Percentiles rank a stretch among this genome's conserved stretches.
Conservation (phyloP, 164 flowering plant species). For the Santalum album region DNA sequence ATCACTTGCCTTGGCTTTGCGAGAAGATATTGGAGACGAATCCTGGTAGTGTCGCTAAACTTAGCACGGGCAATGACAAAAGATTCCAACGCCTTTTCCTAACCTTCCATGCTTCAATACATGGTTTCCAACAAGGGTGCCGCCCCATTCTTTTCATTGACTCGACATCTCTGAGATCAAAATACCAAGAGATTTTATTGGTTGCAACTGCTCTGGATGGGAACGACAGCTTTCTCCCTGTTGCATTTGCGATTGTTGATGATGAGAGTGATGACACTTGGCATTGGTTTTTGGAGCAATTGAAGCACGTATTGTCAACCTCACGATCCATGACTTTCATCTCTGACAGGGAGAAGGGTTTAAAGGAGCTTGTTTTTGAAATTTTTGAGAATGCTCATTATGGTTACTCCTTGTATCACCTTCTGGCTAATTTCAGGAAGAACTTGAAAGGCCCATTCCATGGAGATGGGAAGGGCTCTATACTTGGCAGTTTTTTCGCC, state of each 20-base stretch:
- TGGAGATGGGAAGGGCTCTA: slow-evolving; percentile 36
- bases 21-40: slow-evolving; percentile 29
- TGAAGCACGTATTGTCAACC: slow-evolving; percentile 30
- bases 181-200: slow-evolving; percentile 49
- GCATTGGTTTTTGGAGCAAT: slow-evolving; percentile 55
- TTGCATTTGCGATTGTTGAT: slow-evolving; percentile 59
- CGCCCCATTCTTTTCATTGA: slow-evolving; percentile 42
- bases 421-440: slow-evolving; percentile 36
- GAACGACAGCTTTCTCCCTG: slow-evolving; percentile 47
- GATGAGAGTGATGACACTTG: slow-evolving; percentile 45
- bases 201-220: slow-evolving; percentile 60
- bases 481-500: slow-evolving; percentile 23
- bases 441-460: slow-evolving; percentile 35
- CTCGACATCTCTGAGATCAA: slow-evolving; percentile 39
- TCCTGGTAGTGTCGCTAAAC: slow-evolving; percentile 30
- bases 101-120: slow-evolving; percentile 27
- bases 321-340: slow-evolving; percentile 45
- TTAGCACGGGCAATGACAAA: slow-evolving; percentile 19
- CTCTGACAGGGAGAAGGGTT: slow-evolving; percentile 43
- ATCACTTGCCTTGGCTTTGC: slow-evolving; percentile 29
- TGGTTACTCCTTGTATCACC: slow-evolving; percentile 43
- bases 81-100: slow-evolving; percentile 34
- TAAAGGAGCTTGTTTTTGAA: slow-evolving; percentile 30
- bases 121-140: slow-evolving; percentile 37
- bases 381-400: slow-evolving; percentile 42